Evolutionary conservation across 768 basidiomycete genomes (phyloP).

Genomic region (Mycena haematopus): DNA sequence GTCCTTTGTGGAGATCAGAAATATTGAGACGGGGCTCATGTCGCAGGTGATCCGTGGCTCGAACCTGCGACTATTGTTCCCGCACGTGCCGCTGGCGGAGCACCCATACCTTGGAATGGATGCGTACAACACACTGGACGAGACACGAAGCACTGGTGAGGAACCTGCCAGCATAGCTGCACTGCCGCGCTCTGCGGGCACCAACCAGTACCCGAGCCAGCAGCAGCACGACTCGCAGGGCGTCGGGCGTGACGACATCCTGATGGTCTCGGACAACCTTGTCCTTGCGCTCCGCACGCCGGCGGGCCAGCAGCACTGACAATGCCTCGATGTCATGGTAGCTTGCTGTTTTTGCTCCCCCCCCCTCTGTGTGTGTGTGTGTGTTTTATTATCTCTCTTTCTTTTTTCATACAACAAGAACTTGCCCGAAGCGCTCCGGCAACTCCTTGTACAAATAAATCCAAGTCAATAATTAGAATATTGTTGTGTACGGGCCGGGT

Average conservation of each 20-base stretch:
- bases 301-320: constrained; percentile 47
- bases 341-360: too few species aligned
- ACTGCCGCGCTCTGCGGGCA: constrained; percentile 31
- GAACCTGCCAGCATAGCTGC: constrained; percentile 30
- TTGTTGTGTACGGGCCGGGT: too few species aligned
- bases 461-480: too few species aligned
- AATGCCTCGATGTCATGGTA: constrained; percentile 48
- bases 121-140: constrained; percentile 44
- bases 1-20: constrained; percentile 94
- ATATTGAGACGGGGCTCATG: constrained; percentile 90
- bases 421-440: too few species aligned
- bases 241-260: constrained; percentile 79
- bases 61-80: constrained; percentile 88
- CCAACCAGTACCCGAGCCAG: constrained; percentile 44
- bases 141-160: too few species aligned
- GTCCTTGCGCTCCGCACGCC: constrained; percentile 72
- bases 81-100: constrained; percentile 89
- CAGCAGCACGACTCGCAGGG: constrained; percentile 46
- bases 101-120: constrained; percentile 37
- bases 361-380: too few species aligned
- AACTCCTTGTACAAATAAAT: too few species aligned
- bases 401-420: too few species aligned
- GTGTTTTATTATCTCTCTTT: too few species aligned
- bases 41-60: constrained; percentile 95
- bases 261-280: constrained; percentile 89